Base-by-base conservation (phyloP, 2,329 filamentous ascomycete genomes). In the Boeremia lycopersici region DNA sequence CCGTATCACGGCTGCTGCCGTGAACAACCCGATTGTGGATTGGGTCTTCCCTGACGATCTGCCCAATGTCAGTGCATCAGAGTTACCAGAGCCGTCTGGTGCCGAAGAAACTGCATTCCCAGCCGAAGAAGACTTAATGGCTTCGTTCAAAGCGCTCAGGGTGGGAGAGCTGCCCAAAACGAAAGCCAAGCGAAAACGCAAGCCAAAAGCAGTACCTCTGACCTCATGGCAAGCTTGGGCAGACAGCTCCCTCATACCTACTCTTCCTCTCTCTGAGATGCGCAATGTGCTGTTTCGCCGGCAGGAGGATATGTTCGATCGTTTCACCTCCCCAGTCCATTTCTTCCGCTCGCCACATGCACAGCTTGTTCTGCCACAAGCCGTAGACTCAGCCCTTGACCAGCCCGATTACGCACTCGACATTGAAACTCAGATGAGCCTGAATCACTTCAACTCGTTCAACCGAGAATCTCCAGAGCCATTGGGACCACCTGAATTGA, bases 281-380 rank as follows among this genome's bases (percentile, higher is more conserved):
- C 70, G 79, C 44, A 63, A 71, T 13, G 44, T 62, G 1, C 59
- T 80, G 1, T 83, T 83, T 61, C 60, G 64, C 9, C 75, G 71
- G 39, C 70, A 75, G 10, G 74, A 76, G 35, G 65, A 77, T 46
- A 80, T 74, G 53, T 80, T 80, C 51, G 80, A 82, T 60, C 76
- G 78, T 3, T 82, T 82, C 59, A 79, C 78, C 1, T 81, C 79
- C 6, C 79, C 81, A 3, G 70, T 79, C 3, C 74, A 81, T 38
- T 81, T 81, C 68, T 81, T 83, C 56, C 78, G 81, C 43, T 79
- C 79, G 1, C 71, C 79, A 6, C 67, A 69, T 33, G 68, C 62
- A 12, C 60, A 70, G 17, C 51, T 74, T 17, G 17, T 68, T 11
- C 61, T 59, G 41, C 67, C 71, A 10, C 59, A 61, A 9, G 47